Conservation (phyloP, 2,329 filamentous ascomycete species). For the Sphaerulina musiva region DNA sequence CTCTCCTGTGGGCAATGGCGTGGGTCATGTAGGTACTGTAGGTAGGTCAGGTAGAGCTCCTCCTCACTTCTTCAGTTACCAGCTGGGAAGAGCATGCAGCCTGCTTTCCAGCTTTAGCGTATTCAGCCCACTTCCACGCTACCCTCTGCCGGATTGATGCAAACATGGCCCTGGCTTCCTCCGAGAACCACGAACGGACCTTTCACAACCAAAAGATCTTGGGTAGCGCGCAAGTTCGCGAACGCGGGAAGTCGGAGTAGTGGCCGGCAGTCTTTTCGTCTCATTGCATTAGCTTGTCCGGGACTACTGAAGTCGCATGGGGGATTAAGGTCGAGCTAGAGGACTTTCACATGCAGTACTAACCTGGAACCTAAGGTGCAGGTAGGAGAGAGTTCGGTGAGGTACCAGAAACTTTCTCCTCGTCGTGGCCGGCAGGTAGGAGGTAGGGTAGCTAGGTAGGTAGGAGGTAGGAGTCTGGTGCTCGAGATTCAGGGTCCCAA, state of each 20-base stretch:
- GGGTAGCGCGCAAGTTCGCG: too few relatives aligned
- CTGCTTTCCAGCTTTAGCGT: too few relatives aligned
- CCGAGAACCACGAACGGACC: too few relatives aligned
- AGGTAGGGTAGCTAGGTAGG: too few relatives aligned
- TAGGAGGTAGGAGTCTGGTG: slow-evolving; percentile 29
- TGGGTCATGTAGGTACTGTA: neutral
- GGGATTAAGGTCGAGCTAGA: neutral
- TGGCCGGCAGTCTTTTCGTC: slow-evolving; percentile 7
- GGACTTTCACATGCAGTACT: slow-evolving; percentile 14
- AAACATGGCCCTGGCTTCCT: too few relatives aligned
- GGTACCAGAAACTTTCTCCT: slow-evolving; percentile 28
- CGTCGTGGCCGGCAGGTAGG: slow-evolving; percentile 36
- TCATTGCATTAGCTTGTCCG: slow-evolving; percentile 9
- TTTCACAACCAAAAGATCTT: too few relatives aligned
- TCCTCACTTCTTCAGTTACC: neutral
- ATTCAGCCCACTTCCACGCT: too few relatives aligned
- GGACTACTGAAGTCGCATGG: neutral
- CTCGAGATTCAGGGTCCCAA: slow-evolving; percentile 28
- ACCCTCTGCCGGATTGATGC: too few relatives aligned
- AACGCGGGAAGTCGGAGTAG: too few relatives aligned
- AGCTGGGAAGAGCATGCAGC: too few relatives aligned
- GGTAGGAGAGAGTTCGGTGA: neutral
- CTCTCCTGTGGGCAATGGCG: neutral
- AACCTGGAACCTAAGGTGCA: too few relatives aligned
- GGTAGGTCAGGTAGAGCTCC: neutral